Conservation (phyloP, 75 land plant genomes). For the Pinus taeda region DNA sequence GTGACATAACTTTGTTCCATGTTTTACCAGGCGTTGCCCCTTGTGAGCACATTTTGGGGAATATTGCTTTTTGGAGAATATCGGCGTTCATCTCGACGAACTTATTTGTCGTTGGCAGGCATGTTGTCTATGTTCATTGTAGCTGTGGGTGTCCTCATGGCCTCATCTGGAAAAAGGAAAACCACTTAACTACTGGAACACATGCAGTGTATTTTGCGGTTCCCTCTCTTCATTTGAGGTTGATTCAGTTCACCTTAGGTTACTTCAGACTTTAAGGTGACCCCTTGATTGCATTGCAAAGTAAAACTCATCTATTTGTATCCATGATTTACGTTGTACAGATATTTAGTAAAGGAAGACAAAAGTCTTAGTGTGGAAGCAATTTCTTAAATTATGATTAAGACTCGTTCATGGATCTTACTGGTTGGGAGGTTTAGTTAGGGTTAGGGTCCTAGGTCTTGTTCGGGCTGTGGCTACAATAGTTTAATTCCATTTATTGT, state of each 20-base stretch:
- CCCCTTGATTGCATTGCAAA: background rate
- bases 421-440: too few species aligned
- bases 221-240: background rate
- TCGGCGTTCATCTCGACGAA: constrained; percentile 70
- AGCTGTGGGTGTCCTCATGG: constrained; percentile 89
- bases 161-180: constrained; percentile 74
- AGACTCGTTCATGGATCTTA: too few species aligned
- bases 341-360: background rate
- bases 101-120: constrained; percentile 63
- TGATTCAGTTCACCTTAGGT: background rate
- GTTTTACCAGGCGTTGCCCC: constrained; percentile 76
- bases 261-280: background rate
- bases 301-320: background rate
- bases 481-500: too few species aligned
- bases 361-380: too few species aligned
- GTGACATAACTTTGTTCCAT: background rate
- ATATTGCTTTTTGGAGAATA: constrained; percentile 87
- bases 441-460: too few species aligned
- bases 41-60: constrained; percentile 98
- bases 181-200: background rate
- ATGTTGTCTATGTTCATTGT: constrained; percentile 87
- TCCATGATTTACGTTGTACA: background rate
- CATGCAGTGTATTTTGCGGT: background rate
- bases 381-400: too few species aligned
- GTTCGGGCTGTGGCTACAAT: too few species aligned